A percentile compares a stretch with the other conserved stretches of the same genome.
Conservation (phyloP, 306 rosid genomes). For the Albizia julibrissin region DNA sequence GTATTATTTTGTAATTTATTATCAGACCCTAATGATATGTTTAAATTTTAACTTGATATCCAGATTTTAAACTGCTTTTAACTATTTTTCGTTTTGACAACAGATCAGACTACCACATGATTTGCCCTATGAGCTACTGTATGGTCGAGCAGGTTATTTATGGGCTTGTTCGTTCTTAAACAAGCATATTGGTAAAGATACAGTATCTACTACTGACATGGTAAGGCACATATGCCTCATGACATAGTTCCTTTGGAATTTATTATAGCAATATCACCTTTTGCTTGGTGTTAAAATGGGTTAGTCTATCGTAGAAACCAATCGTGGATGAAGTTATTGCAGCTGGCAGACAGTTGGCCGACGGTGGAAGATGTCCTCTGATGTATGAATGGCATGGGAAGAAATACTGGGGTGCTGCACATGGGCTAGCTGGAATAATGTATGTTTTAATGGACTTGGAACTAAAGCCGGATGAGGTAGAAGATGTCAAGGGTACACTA, state of each 20-base stretch:
- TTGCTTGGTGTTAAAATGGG: slow-evolving; percentile 9
- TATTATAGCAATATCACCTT: slow-evolving; percentile 2
- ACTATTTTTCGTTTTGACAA: slow-evolving; percentile 20
- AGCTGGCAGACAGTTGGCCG: slow-evolving; percentile 63
- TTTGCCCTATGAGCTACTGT: slow-evolving; percentile 72
- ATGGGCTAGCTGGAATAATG: slow-evolving; percentile 88
- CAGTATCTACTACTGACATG: slow-evolving; percentile 47
- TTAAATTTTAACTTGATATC: slow-evolving; percentile 9
- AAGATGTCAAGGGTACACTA: slow-evolving; percentile 76
- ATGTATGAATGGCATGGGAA: slow-evolving; percentile 96
- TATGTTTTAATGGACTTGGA: slow-evolving; percentile 77
- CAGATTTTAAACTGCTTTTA: neutral
- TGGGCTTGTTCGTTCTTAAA: slow-evolving; percentile 87
- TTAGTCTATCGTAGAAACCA: slow-evolving; percentile 51
- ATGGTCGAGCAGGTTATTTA: slow-evolving; percentile 77
- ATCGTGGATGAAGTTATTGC: slow-evolving; percentile 65
- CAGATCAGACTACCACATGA: slow-evolving; percentile 70
- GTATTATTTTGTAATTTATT: slow-evolving; percentile 34
- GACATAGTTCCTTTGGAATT: slow-evolving; percentile 16
- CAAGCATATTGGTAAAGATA: slow-evolving; percentile 61
- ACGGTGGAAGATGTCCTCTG: slow-evolving; percentile 64
- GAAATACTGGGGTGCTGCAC: slow-evolving; percentile 97
- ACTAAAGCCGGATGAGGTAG: slow-evolving; percentile 75
- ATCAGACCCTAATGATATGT: slow-evolving; percentile 13
- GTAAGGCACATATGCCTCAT: slow-evolving; percentile 41